Conservation (phyloP, 169 alveolate genomes). For the Besnoitia besnoiti region DNA sequence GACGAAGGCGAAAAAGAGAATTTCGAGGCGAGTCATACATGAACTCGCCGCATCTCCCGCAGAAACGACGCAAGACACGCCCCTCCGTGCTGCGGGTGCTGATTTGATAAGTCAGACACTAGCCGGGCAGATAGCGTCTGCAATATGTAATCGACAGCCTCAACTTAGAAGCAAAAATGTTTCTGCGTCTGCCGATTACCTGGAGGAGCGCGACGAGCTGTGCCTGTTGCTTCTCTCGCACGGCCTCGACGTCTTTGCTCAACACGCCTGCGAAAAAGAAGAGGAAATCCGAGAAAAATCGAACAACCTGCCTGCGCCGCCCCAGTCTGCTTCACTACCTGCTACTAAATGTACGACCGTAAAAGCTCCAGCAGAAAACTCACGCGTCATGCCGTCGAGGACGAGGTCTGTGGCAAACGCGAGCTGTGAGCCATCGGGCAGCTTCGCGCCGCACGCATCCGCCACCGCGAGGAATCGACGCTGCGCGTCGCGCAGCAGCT, state of each 20-base stretch:
- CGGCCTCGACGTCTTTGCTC: background rate
- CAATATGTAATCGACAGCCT: too few relatives aligned
- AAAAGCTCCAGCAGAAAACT: background rate
- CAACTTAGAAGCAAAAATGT: too few relatives aligned
- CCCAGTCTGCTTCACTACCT: too few relatives aligned
- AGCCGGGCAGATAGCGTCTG: too few relatives aligned
- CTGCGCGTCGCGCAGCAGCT: background rate
- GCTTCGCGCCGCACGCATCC: background rate
- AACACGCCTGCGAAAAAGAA: background rate
- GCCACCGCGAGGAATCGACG: background rate
- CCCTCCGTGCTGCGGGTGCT: too few relatives aligned
- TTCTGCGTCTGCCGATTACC: background rate
- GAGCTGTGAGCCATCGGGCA: background rate
- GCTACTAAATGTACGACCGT: too few relatives aligned
- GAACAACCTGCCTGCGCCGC: too few relatives aligned
- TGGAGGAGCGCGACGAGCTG: background rate
- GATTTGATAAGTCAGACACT: too few relatives aligned
- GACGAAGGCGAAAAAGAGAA: too few relatives aligned
- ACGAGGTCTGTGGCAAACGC: background rate
- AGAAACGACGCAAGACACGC: too few relatives aligned
- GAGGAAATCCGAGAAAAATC: background rate
- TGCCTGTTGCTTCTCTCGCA: background rate
- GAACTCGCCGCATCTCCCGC: too few relatives aligned
- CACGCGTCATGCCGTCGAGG: conserved; percentile 33
- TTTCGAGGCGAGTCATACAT: too few relatives aligned